phyloP scores from a whole-genome alignment of 2,329 filamentous ascomycete species.

The Trichophyton benhamiae region DNA sequence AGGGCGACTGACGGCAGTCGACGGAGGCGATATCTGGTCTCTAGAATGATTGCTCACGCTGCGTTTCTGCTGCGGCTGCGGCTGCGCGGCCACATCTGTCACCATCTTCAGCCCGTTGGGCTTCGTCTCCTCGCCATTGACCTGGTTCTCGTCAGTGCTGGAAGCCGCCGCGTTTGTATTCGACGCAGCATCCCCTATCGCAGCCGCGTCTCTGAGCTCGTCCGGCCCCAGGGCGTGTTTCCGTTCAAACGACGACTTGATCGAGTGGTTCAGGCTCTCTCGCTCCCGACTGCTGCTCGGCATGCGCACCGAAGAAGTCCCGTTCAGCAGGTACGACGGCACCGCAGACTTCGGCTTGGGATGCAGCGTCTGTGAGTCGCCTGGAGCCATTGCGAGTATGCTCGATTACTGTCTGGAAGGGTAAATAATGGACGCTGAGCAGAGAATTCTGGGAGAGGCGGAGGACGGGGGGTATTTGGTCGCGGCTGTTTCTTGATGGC shows the following conservation, averaged over 20 bases:
- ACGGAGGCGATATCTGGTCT: constrained; percentile 40
- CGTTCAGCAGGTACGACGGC: constrained; percentile 46
- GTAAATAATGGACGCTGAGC: not conserved
- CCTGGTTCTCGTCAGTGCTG: not conserved
- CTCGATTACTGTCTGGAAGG: no score
- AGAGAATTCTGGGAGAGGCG: not conserved
- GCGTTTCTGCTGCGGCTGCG: constrained; percentile 5
- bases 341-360: constrained; percentile 42
- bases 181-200: constrained; percentile 20
- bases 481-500: not conserved
- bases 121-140: not conserved
- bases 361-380: constrained; percentile 28
- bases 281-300: constrained; percentile 42
- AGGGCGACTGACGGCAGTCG: constrained; percentile 39
- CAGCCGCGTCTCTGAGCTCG: constrained; percentile 29
- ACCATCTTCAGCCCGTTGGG: constrained; percentile 8
- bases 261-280: constrained; percentile 47
- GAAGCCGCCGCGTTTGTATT: not conserved
- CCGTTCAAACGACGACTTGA: constrained; percentile 44
- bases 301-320: constrained; percentile 40
- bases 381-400: constrained; percentile 32
- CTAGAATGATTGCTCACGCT: constrained; percentile 40
- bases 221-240: not conserved
- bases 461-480: not conserved
- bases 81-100: constrained; percentile 6